These are phyloP conservation scores for Phyllosticta citrichinensis DNA, from an alignment of 2,329 filamentous ascomycete species.

Conservation along the genomic window DNA sequence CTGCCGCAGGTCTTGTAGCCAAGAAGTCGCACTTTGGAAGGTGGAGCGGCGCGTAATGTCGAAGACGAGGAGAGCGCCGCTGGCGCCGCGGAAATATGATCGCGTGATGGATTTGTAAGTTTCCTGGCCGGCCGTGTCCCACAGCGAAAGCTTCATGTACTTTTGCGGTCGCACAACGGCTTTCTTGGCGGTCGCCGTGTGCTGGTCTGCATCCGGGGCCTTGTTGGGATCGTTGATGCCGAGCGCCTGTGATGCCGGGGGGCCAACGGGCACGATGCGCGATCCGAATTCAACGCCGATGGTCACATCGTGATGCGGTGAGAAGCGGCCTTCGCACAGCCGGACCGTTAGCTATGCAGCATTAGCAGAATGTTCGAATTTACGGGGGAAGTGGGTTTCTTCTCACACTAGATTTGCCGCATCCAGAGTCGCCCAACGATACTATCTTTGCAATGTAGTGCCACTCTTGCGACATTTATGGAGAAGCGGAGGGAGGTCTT, in stretches of 20 bases:
- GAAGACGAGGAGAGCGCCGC: constrained; percentile 76
- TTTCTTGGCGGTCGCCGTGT: constrained; percentile 8
- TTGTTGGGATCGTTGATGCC: constrained; percentile 41
- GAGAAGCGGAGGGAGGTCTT: not conserved
- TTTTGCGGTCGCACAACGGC: constrained; percentile 37
- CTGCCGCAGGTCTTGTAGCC: constrained; percentile 86
- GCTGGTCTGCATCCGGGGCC: constrained; percentile 5
- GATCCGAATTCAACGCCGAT: constrained; percentile 96
- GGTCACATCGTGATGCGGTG: constrained; percentile 88
- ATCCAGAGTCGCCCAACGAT: constrained; percentile 92
- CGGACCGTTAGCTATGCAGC: constrained; percentile 66
- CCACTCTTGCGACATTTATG: constrained; percentile 34
- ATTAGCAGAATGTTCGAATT: constrained; percentile 2
- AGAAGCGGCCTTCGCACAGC: constrained; percentile 93
- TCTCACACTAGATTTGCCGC: constrained; percentile 73
- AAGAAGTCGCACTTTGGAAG: constrained; percentile 80
- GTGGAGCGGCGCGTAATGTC: constrained; percentile 81
- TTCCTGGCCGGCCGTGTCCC: constrained; percentile 95
- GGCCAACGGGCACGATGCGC: constrained; percentile 81
- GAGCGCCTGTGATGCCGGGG: constrained; percentile 57
- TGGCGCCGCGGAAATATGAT: constrained; percentile 81
- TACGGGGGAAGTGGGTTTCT: not conserved
- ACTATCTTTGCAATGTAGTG: constrained; percentile 99
- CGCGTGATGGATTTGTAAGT: constrained; percentile 95
- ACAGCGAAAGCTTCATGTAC: constrained; percentile 90